Evolutionary conservation across 805 yeast species (phyloP).

Genomic region (Hanseniaspora guilliermondii): DNA sequence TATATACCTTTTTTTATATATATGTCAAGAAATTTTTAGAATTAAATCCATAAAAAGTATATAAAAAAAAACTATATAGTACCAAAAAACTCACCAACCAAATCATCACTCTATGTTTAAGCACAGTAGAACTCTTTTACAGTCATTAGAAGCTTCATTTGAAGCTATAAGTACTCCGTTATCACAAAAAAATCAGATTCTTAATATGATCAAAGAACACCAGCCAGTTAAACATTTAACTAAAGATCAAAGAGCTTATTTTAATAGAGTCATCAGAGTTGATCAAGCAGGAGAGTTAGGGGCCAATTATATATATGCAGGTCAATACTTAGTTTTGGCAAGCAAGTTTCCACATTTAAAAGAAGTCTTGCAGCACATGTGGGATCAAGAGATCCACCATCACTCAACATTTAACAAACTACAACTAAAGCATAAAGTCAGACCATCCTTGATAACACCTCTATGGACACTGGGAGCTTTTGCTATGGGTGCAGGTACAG

Average conservation of each 20-base stretch:
- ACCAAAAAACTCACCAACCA: too few relatives aligned
- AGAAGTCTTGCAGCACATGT: slow-evolving; percentile 82
- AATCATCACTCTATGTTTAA: neutral
- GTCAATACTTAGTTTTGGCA: slow-evolving; percentile 70
- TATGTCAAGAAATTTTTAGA: too few relatives aligned
- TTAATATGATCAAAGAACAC: slow-evolving; percentile 5
- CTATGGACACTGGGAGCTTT: slow-evolving; percentile 87
- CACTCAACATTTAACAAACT: slow-evolving; percentile 71
- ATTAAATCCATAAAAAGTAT: neutral
- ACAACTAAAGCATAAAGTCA: slow-evolving; percentile 63
- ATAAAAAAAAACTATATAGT: neutral
- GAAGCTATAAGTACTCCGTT: slow-evolving; percentile 4
- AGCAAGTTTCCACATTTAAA: slow-evolving; percentile 60
- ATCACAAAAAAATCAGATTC: slow-evolving; percentile 1
- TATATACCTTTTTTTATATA: too few relatives aligned
- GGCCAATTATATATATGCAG: slow-evolving; percentile 84
- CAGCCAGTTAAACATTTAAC: slow-evolving; percentile 23
- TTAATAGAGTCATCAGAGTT: slow-evolving; percentile 69
- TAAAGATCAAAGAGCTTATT: slow-evolving; percentile 52
- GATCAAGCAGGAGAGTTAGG: slow-evolving; percentile 98
- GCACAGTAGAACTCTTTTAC: neutral
- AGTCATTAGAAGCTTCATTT: neutral
- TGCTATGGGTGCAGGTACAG: slow-evolving; percentile 77
- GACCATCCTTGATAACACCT: slow-evolving; percentile 88
- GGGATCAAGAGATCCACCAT: slow-evolving; percentile 94